Evolutionary conservation across 345 rosid genomes (phyloP).

Genomic region (Carallia brachiata): DNA sequence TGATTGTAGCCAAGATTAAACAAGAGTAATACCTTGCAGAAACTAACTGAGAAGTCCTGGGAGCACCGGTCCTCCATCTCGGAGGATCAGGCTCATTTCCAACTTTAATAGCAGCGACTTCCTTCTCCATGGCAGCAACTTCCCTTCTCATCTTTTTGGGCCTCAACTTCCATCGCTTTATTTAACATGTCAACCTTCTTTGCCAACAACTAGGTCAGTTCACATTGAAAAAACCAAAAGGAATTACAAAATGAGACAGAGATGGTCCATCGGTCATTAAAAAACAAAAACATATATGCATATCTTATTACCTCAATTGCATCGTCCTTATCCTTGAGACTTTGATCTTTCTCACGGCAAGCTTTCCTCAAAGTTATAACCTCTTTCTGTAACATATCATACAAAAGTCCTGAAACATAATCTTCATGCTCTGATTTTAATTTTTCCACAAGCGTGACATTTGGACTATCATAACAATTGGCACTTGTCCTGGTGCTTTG

Average conservation of each 20-base stretch:
- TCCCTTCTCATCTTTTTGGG: constrained; percentile 45
- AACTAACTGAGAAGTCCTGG: constrained; percentile 30
- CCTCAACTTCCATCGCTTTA: constrained; percentile 48
- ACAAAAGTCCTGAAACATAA: constrained; percentile 38
- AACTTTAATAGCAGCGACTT: constrained; percentile 39
- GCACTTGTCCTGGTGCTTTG: constrained; percentile 11
- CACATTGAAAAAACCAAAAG: background rate
- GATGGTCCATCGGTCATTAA: no score
- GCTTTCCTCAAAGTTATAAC: constrained; percentile 39
- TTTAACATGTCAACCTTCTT: constrained; percentile 46
- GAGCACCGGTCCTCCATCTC: constrained; percentile 31
- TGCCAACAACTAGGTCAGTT: constrained; percentile 36
- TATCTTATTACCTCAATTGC: constrained; percentile 34
- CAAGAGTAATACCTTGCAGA: constrained; percentile 46
- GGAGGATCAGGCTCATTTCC: constrained; percentile 29
- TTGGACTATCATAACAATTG: constrained; percentile 12
- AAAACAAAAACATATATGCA: background rate
- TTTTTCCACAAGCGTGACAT: constrained; percentile 23
- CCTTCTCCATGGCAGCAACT: constrained; percentile 44
- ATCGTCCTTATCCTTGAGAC: constrained; percentile 43
- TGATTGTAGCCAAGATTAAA: no score
- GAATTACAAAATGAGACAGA: background rate
- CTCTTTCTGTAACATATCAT: constrained; percentile 46
- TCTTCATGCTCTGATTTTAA: constrained; percentile 28
- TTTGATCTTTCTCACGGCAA: constrained; percentile 40